phyloP scores from a whole-genome alignment of 2,329 filamentous ascomycete species.

The Pseudomassariella vexata region DNA sequence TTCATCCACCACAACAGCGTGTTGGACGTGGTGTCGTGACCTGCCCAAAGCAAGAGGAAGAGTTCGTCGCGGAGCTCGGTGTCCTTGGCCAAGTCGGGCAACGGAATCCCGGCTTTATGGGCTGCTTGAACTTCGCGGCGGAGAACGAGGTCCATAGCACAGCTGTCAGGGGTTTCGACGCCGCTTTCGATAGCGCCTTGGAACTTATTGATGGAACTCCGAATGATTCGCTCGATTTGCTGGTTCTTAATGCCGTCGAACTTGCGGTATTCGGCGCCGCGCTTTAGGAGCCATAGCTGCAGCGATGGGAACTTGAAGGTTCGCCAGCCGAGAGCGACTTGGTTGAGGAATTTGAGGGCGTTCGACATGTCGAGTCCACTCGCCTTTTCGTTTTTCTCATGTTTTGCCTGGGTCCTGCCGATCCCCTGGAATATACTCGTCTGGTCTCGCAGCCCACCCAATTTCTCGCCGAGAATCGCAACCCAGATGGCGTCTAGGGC shows the following conservation, averaged over 20 bases:
- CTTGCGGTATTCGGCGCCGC: slow-evolving; percentile 10
- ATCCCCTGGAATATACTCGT: slow-evolving; percentile 2
- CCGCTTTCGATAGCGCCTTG: slow-evolving; percentile 12
- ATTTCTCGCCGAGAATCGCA: slow-evolving; percentile 8
- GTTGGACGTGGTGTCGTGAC: slow-evolving; percentile 39
- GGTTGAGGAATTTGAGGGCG: slow-evolving; percentile 9
- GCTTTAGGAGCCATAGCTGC: slow-evolving; percentile 8
- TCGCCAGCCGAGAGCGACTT: slow-evolving; percentile 5
- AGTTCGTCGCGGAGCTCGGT: slow-evolving; percentile 20
- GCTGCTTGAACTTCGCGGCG: slow-evolving; percentile 25
- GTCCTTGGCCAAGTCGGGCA: slow-evolving; percentile 17
- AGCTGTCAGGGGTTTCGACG: slow-evolving; percentile 20
- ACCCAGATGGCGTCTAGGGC: slow-evolving; percentile 14
- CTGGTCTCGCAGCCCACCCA: slow-evolving; percentile 2
- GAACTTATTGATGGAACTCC: slow-evolving; percentile 14
- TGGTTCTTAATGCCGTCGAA: slow-evolving; percentile 13
- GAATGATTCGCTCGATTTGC: slow-evolving; percentile 16
- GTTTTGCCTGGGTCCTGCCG: slow-evolving; percentile 5
- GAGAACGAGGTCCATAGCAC: slow-evolving; percentile 29
- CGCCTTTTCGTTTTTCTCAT: slow-evolving; percentile 1
- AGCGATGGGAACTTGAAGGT: slow-evolving; percentile 8
- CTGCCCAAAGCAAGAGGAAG: slow-evolving; percentile 18
- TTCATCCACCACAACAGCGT: slow-evolving; percentile 35
- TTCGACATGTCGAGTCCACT: slow-evolving; percentile 10
- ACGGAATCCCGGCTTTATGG: slow-evolving; percentile 22